phyloP scores from a whole-genome alignment of 2,329 filamentous ascomycete genomes.

The Nothophoma quercina region DNA sequence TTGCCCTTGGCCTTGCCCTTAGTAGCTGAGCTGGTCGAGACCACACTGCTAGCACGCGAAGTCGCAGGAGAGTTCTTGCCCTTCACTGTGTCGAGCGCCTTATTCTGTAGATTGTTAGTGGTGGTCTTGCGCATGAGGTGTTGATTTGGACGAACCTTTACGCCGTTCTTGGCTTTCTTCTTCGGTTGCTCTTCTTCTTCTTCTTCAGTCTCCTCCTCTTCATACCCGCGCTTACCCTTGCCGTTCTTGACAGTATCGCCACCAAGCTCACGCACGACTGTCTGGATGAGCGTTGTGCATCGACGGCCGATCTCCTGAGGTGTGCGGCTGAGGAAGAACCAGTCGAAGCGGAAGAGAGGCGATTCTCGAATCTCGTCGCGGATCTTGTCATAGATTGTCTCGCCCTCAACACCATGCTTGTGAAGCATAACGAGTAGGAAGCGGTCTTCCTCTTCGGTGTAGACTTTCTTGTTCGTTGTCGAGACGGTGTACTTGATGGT shows the following conservation, averaged over 20 bases:
- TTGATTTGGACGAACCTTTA: slow-evolving; percentile 77
- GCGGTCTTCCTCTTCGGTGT: slow-evolving; percentile 96
- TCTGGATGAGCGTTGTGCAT: slow-evolving; percentile 92
- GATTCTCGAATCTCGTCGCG: slow-evolving; percentile 96
- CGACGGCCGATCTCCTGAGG: slow-evolving; percentile 90
- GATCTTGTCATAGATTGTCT: slow-evolving; percentile 89
- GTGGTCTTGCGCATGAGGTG: too few species aligned
- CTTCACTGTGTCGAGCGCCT: slow-evolving; percentile 89
- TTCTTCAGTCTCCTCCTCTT: slow-evolving; percentile 83
- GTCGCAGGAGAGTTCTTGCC: slow-evolving; percentile 75
- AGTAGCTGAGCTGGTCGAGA: slow-evolving; percentile 70
- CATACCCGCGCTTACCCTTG: slow-evolving; percentile 77
- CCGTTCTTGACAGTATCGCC: slow-evolving; percentile 63
- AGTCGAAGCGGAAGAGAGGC: slow-evolving; percentile 96
- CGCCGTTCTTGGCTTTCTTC: slow-evolving; percentile 90
- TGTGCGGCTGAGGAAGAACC: slow-evolving; percentile 97
- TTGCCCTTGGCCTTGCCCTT: slow-evolving; percentile 60
- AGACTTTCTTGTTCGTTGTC: slow-evolving; percentile 99
- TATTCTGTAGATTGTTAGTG: slow-evolving; percentile 70
- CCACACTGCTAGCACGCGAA: slow-evolving; percentile 88
- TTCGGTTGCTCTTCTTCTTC: slow-evolving; percentile 81
- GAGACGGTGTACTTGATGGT: slow-evolving; percentile 99
- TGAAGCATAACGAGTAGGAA: slow-evolving; percentile 95
- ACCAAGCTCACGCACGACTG: slow-evolving; percentile 94
- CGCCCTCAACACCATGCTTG: slow-evolving; percentile 88